Evolutionary conservation across 1,139 yeast genomes (phyloP).

Genomic region (Suhomyces guaymorum): DNA sequence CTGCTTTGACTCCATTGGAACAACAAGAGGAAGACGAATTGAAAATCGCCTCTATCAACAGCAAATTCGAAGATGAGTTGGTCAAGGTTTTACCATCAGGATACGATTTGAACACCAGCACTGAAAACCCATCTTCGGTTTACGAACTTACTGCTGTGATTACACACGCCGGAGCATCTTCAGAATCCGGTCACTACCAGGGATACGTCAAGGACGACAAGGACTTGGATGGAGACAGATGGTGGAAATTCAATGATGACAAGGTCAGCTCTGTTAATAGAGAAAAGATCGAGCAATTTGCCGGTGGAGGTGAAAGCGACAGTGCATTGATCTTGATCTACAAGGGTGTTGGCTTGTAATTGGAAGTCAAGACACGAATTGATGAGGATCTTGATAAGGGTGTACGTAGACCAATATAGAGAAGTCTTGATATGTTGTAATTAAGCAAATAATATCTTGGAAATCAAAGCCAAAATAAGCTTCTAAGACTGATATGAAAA

Average conservation of each 20-base stretch:
- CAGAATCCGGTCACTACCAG: constrained; percentile 97
- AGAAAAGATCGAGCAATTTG: constrained; percentile 77
- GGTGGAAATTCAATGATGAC: constrained; percentile 97
- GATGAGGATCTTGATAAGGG: no score
- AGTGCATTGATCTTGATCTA: constrained; percentile 87
- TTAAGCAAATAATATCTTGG: no score
- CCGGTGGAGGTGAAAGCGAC: constrained; percentile 98
- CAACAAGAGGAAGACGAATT: constrained; percentile 51
- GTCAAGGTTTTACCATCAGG: constrained; percentile 38
- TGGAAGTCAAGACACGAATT: no score
- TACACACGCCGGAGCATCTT: constrained; percentile 93
- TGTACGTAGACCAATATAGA: no score
- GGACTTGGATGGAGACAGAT: constrained; percentile 64
- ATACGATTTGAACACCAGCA: constrained; percentile 39
- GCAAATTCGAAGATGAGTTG: constrained; percentile 49
- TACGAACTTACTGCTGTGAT: constrained; percentile 82
- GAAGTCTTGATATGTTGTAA: no score
- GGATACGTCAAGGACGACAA: constrained; percentile 74
- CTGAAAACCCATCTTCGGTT: constrained; percentile 85
- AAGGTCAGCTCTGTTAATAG: constrained; percentile 75
- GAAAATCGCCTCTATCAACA: constrained; percentile 46
- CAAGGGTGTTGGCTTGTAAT: constrained; percentile 66
- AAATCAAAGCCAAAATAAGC: no score
- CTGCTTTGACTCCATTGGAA: constrained; percentile 38
- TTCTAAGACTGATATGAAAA: no score